A percentile compares a stretch with the other conserved stretches of the same genome.
Evolutionary conservation across 2,329 filamentous ascomycete species (phyloP).

Genomic region (Sporothrix inflata): DNA sequence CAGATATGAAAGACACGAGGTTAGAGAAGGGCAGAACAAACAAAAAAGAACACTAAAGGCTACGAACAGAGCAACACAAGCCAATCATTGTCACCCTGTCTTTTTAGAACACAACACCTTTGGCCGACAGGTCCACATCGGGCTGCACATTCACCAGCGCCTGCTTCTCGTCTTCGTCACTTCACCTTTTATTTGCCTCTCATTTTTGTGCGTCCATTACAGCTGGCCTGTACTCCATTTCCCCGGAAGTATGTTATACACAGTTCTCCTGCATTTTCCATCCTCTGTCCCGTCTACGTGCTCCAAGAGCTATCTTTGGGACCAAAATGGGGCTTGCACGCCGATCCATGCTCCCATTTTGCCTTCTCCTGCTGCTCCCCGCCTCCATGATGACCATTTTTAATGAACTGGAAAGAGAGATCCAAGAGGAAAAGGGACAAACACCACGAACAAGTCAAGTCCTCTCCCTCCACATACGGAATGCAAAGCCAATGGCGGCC

Average conservation of each 20-base stretch:
- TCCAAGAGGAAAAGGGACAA: neutral
- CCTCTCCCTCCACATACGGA: constrained; percentile 18
- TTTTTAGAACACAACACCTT: neutral
- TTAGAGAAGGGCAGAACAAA: neutral
- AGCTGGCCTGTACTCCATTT: constrained; percentile 9
- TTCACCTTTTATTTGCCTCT: constrained; percentile 1
- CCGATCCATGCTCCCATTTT: constrained; percentile 17
- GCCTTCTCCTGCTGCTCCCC: neutral
- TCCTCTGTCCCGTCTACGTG: neutral
- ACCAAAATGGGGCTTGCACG: constrained; percentile 7
- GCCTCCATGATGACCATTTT: neutral
- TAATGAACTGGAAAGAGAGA: neutral
- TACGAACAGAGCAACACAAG: neutral
- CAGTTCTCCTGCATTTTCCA: neutral
- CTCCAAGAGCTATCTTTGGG: constrained; percentile 22
- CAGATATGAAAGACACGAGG: neutral
- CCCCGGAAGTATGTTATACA: neutral
- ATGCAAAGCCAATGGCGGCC: constrained; percentile 35
- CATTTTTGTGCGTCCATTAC: neutral
- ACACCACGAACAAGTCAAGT: neutral
- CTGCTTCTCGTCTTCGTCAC: neutral
- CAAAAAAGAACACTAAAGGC: neutral
- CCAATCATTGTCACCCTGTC: neutral
- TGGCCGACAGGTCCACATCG: neutral
- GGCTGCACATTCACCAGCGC: neutral